Evolutionary conservation across 1,139 yeast genomes (phyloP).

Genomic region (Nadsonia commutata): DNA sequence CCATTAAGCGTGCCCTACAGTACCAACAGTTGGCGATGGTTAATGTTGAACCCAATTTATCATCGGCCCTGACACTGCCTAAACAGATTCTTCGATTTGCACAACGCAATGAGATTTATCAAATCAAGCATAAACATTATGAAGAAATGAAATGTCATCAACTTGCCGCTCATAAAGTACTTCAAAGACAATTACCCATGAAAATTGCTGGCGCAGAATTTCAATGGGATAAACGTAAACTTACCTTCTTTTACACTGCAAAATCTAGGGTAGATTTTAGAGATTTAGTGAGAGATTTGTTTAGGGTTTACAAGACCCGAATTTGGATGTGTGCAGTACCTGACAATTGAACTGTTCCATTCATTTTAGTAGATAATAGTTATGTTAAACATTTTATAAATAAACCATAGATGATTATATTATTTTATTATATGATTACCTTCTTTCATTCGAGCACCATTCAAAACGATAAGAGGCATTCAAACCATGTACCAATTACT

Average conservation of each 20-base stretch:
- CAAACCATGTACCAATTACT: too few species aligned
- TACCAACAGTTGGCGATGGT: constrained; percentile 56
- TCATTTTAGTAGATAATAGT: too few species aligned
- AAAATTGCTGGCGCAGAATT: constrained; percentile 65
- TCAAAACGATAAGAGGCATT: too few species aligned
- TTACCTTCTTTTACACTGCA: constrained; percentile 80
- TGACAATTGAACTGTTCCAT: constrained; percentile 2
- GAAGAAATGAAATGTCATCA: constrained; percentile 66
- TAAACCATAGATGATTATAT: too few species aligned
- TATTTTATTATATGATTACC: too few species aligned
- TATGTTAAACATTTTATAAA: too few species aligned
- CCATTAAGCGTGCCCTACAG: constrained; percentile 69
- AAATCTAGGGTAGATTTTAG: constrained; percentile 82
- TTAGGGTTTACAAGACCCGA: constrained; percentile 86
- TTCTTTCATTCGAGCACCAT: too few species aligned
- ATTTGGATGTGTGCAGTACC: constrained; percentile 90
- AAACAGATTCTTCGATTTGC: constrained; percentile 69
- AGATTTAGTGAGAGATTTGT: constrained; percentile 79
- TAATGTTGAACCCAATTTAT: neutral
- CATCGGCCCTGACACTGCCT: constrained; percentile 32
- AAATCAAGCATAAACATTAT: constrained; percentile 40
- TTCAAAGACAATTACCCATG: constrained; percentile 33
- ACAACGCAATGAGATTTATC: constrained; percentile 43
- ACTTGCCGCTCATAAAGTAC: constrained; percentile 43
- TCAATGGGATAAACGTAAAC: constrained; percentile 87